Conservation (phyloP, 257 asterid genomes). For the Nyctanthes arbortristis region DNA sequence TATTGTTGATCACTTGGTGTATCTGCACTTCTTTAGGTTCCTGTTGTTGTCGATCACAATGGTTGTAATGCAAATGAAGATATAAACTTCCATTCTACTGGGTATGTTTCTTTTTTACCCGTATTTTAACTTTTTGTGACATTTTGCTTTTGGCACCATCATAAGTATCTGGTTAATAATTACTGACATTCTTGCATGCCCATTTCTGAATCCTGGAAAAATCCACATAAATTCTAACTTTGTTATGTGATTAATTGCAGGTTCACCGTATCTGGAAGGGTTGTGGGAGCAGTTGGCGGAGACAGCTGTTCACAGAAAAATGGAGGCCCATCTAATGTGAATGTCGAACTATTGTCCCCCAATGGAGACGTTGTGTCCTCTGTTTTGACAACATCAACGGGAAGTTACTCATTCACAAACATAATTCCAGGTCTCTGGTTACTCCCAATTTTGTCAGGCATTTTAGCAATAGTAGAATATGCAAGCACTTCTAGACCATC, state of each 20-base stretch:
- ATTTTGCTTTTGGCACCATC: background rate
- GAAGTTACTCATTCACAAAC: conserved; percentile 73
- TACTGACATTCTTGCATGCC: background rate
- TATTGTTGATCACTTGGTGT: conserved; percentile 13
- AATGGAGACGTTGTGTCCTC: conserved; percentile 70
- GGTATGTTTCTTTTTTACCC: conserved; percentile 44
- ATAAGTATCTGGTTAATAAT: background rate
- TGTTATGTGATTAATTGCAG: conserved; percentile 44
- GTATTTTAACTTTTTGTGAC: background rate
- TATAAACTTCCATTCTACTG: conserved; percentile 87
- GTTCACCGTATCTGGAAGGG: conserved; percentile 74
- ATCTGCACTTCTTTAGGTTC: conserved; percentile 57
- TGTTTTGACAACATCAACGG: conserved; percentile 67
- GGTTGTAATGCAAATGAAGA: conserved; percentile 96
- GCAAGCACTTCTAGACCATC: conserved; percentile 14
- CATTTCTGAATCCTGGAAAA: conserved; percentile 18
- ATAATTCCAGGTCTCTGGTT: conserved; percentile 65
- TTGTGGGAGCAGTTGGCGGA: conserved; percentile 87
- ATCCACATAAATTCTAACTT: conserved; percentile 27
- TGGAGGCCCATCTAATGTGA: conserved; percentile 85
- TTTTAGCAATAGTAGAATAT: conserved; percentile 11
- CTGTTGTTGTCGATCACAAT: conserved; percentile 69
- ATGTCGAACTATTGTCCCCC: conserved; percentile 72
- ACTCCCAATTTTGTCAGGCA: conserved; percentile 23
- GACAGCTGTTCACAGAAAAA: conserved; percentile 62